These are phyloP conservation scores for Neurospora sp. DNA, from an alignment of 495 filamentous ascomycete genomes.

Conservation along the genomic window DNA sequence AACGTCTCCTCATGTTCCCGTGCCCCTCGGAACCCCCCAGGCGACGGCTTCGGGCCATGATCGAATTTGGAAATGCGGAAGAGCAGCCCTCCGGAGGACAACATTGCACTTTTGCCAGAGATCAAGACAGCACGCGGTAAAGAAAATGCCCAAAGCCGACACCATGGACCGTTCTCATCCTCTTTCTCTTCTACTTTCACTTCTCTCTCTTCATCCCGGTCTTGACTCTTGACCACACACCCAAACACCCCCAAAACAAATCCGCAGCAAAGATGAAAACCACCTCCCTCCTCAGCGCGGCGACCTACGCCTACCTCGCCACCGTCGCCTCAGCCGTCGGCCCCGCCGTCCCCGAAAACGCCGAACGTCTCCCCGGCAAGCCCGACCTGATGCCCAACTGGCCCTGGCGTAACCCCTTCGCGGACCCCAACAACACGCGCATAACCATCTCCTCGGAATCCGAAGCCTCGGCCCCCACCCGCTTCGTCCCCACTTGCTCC, in stretches of 20 bases:
- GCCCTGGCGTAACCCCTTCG: constrained; percentile 25
- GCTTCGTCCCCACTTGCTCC: constrained; percentile 14
- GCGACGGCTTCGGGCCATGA: constrained; percentile 2
- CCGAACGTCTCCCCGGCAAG: constrained; percentile 13
- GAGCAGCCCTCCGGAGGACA: constrained; percentile 24
- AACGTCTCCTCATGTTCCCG: neutral
- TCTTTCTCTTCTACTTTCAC: neutral
- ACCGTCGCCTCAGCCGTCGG: constrained; percentile 14
- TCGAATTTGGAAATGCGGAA: constrained; percentile 28
- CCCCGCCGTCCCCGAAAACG: constrained; percentile 7
- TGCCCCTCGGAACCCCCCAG: neutral
- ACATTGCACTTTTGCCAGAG: constrained; percentile 14
- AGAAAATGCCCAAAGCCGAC: neutral
- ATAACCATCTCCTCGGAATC: neutral
- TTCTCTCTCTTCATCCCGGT: neutral
- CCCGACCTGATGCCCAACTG: constrained; percentile 16
- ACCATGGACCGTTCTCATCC: neutral
- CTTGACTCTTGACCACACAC: neutral
- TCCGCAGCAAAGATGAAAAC: constrained; percentile 21
- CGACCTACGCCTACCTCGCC: constrained; percentile 8
- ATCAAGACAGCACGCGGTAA: neutral
- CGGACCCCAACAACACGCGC: neutral
- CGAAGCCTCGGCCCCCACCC: neutral
- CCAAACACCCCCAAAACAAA: neutral
- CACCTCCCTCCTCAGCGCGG: constrained; percentile 7